phyloP scores from a whole-genome alignment of 1,284 basidiomycete species.

The Afroboletus lepidellus region DNA sequence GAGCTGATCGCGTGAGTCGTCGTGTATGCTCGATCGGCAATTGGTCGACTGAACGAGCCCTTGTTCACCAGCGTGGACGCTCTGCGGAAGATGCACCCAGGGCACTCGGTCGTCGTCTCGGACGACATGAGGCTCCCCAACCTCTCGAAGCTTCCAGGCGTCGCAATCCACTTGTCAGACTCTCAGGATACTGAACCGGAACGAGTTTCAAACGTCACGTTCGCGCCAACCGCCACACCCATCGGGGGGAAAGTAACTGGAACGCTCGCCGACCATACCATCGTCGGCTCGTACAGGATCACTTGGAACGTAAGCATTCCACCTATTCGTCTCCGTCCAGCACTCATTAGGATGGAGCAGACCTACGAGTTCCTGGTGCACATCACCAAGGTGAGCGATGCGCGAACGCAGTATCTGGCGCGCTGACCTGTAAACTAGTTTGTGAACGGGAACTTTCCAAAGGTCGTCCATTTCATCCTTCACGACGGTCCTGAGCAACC shows the following conservation, averaged over 20 bases:
- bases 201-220: constrained; percentile 48
- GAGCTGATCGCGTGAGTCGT: constrained; percentile 45
- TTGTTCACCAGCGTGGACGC: constrained; percentile 43
- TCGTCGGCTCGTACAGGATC: constrained; percentile 54
- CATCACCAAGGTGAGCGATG: constrained; percentile 35
- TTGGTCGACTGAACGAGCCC: constrained; percentile 3
- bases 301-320: constrained; percentile 54
- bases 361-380: constrained; percentile 49
- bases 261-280: constrained; percentile 48
- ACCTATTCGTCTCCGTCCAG: background rate
- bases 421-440: constrained; percentile 40
- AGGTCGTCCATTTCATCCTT: constrained; percentile 49
- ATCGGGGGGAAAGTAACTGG: constrained; percentile 46
- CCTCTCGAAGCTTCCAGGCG: constrained; percentile 53
- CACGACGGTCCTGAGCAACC: constrained; percentile 59
- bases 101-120: constrained; percentile 57
- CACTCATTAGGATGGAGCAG: constrained; percentile 27
- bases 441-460: constrained; percentile 37
- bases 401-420: background rate
- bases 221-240: constrained; percentile 47
- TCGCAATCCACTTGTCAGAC: constrained; percentile 38
- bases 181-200: constrained; percentile 32
- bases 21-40: background rate
- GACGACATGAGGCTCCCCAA: constrained; percentile 45
- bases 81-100: constrained; percentile 58